Percentiles rank a stretch among this genome's conserved stretches.
Evolutionary conservation across 495 filamentous ascomycete species (phyloP).

Genomic region (Xylaria curta): DNA sequence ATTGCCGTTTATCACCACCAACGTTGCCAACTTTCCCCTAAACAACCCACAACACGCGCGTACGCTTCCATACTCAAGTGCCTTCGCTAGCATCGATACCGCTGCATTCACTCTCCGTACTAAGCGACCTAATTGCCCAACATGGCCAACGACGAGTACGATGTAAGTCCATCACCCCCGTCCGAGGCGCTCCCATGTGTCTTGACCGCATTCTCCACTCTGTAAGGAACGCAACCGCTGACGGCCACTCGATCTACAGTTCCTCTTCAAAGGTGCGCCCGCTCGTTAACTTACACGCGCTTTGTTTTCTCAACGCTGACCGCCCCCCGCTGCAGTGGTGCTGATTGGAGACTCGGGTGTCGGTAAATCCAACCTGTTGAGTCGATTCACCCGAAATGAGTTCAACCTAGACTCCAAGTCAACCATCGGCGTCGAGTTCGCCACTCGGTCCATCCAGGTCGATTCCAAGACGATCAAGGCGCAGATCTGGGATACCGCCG

Average conservation of each 20-base stretch:
- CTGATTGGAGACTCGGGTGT: slow-evolving; percentile 98
- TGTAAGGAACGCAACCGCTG: slow-evolving; percentile 24
- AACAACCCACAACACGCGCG: slow-evolving; percentile 14
- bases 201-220: slow-evolving; percentile 23
- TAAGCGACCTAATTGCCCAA: slow-evolving; percentile 34
- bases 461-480: slow-evolving; percentile 99
- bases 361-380: slow-evolving; percentile 99
- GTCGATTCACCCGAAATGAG: slow-evolving; percentile 99
- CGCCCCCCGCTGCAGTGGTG: slow-evolving; percentile 69
- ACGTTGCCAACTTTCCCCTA: slow-evolving; percentile 18
- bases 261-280: slow-evolving; percentile 94
- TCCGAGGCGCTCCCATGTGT: not conserved
- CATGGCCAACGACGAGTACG: slow-evolving; percentile 99
- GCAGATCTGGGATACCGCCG: slow-evolving; percentile 99
- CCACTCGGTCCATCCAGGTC: slow-evolving; percentile 97
- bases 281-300: slow-evolving; percentile 23
- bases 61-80: not conserved
- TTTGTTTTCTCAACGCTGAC: slow-evolving; percentile 43
- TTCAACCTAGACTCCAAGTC: slow-evolving; percentile 99
- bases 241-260: slow-evolving; percentile 63
- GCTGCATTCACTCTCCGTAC: not conserved
- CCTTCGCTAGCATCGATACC: slow-evolving; percentile 7
- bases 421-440: slow-evolving; percentile 99
- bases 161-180: slow-evolving; percentile 70
- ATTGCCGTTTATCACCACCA: slow-evolving; percentile 23